Evolutionary conservation across 805 yeast species (phyloP).

Genomic region (Yamadazyma phyllophila): DNA sequence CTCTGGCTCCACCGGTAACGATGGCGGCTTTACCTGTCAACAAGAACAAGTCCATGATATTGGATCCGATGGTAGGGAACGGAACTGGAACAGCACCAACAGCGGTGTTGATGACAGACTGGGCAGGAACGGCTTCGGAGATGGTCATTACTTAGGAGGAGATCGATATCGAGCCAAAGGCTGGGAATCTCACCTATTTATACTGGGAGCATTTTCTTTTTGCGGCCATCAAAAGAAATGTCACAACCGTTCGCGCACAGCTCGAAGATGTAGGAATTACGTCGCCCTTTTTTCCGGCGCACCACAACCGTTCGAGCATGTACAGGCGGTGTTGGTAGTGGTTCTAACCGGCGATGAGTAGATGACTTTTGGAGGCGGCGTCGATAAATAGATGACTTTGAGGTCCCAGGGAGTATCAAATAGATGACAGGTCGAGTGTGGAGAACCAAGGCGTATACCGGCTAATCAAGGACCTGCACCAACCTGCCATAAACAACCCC

Average conservation of each 20-base stretch:
- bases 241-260: not conserved
- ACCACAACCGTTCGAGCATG: not conserved
- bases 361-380: not conserved
- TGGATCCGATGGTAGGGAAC: conserved; percentile 26
- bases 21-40: conserved; percentile 32
- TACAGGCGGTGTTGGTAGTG: not conserved
- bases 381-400: not conserved
- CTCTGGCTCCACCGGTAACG: conserved; percentile 39
- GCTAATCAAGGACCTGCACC: too few relatives aligned
- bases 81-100: conserved; percentile 40
- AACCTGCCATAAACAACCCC: not conserved
- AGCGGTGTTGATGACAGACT: conserved; percentile 30
- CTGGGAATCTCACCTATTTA: not conserved
- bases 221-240: conserved; percentile 1
- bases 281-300: conserved; percentile 1
- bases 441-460: too few relatives aligned
- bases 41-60: conserved; percentile 28
- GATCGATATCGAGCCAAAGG: not conserved
- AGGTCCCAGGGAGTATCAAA: not conserved
- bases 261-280: conserved; percentile 1
- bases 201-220: conserved; percentile 1
- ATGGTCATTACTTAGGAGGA: conserved; percentile 21
- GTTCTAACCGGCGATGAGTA: conserved; percentile 5
- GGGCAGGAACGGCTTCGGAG: conserved; percentile 9
- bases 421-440: not conserved